Percentiles rank a stretch among this genome's conserved stretches.
Evolutionary conservation across 345 rosid genomes (phyloP).

Genomic region (Laguncularia racemosa): DNA sequence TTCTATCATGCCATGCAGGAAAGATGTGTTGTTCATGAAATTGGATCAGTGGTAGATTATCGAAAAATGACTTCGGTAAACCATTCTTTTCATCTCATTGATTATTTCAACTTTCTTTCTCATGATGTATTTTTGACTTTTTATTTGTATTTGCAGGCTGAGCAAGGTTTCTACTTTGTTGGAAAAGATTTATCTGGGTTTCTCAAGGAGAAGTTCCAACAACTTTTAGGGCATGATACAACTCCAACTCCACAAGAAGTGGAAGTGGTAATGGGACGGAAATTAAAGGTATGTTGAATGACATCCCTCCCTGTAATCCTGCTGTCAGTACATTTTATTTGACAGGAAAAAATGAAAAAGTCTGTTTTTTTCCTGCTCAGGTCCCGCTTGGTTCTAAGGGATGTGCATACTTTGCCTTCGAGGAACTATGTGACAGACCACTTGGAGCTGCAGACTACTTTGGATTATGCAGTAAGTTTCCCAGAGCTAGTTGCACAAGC

Average conservation of each 20-base stretch:
- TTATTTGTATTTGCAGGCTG: conserved; percentile 41
- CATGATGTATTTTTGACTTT: too few species aligned
- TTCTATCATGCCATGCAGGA: conserved; percentile 39
- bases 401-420: conserved; percentile 84
- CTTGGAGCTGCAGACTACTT: conserved; percentile 98
- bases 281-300: conserved; percentile 42
- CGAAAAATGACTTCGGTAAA: conserved; percentile 85
- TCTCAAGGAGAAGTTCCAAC: conserved; percentile 59
- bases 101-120: conserved; percentile 6
- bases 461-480: conserved; percentile 83
- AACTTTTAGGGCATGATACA: conserved; percentile 48
- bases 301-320: background rate
- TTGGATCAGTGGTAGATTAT: conserved; percentile 84
- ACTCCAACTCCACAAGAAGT: conserved; percentile 50
- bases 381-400: conserved; percentile 81
- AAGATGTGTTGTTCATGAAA: conserved; percentile 72
- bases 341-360: background rate
- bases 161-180: conserved; percentile 85
- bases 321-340: background rate
- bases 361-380: conserved; percentile 21
- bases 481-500: too few species aligned
- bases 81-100: conserved; percentile 1
- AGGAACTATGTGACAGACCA: conserved; percentile 86
- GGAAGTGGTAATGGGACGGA: conserved; percentile 96
- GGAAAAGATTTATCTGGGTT: conserved; percentile 52